Evolutionary conservation across 2,329 filamentous ascomycete genomes (phyloP), one percentile per base, ranked within the genome.

Genomic region (Fonsecaea monophora): DNA sequence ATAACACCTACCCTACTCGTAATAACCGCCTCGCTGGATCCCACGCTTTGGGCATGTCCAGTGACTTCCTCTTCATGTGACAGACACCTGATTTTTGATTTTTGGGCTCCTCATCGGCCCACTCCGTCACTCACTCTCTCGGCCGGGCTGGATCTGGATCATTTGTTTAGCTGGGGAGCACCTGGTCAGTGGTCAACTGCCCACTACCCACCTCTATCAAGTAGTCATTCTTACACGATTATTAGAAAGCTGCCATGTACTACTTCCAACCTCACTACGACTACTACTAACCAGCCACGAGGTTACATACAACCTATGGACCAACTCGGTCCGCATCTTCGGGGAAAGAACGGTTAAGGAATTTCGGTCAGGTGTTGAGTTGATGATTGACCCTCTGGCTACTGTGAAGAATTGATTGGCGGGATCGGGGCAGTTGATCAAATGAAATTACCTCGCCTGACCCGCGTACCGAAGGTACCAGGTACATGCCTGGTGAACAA

Each of bases 391-490:
- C 25, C 25, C 25, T 25, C 25, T 25, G 25, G 25, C 25, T 3
- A 2, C 25, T 3, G 25, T 25, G 25, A 25, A 2, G 25, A 25
- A 25, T 2, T 25, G 25, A 25, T 2, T 25, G 1, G 15, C 3
- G 35, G 6, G 15, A 42, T 40, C 1, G 37, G 37, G 15, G 40
- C 13, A 42, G 15, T 42, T n/a, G 13, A 42, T 42, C 40, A 42
- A 42, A 42, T 42, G 18, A 60, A 48, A 60, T 60, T 60, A 34
- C 50, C 13, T 32, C 34, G 59, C 50, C 59, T 61, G 59, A 61
- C 59, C 55, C 35, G 55, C 18, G 55, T 42, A n/a, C 53, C 53
- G 53, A 55, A 55, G 30, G 53, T 55, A 55, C 53, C 13, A 55
- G 30, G 34, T 37, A 55, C 53, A 18, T 55, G 53, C 30, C 30